A percentile compares a stretch with the other conserved stretches of the same genome.
phyloP scores from a whole-genome alignment of 495 filamentous ascomycete genomes.

The Penicillium malachiteum region DNA sequence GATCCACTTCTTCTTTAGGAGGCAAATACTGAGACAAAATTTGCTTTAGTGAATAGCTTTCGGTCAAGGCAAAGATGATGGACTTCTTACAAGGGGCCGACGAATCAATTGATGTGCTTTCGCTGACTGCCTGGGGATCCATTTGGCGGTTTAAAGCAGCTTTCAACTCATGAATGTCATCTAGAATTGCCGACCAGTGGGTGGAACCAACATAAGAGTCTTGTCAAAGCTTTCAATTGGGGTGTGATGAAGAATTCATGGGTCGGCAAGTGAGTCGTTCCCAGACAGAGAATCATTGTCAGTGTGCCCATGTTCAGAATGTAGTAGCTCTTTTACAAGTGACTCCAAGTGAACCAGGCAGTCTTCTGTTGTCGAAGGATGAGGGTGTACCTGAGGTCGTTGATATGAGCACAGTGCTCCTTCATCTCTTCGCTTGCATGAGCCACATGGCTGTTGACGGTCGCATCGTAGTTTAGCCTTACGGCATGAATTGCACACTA shows the following conservation, averaged over 20 bases:
- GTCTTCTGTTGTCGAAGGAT: conserved; percentile 3
- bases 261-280: not conserved
- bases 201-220: conserved; percentile 9
- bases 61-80: conserved; percentile 1
- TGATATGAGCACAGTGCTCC: not conserved
- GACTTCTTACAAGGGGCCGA: not conserved
- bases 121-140: not conserved
- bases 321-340: conserved; percentile 5
- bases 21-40: conserved; percentile 2
- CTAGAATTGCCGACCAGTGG: conserved; percentile 15
- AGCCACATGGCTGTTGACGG: conserved; percentile 1
- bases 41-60: not conserved
- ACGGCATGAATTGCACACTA: conserved; percentile 1
- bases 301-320: not conserved
- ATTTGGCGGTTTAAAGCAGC: not conserved
- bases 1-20: conserved; percentile 3
- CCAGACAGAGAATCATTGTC: not conserved
- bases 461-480: conserved; percentile 3
- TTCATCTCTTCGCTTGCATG: conserved; percentile 2
- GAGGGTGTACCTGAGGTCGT: not conserved
- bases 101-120: not conserved
- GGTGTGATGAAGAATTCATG: not conserved
- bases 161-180: conserved; percentile 9
- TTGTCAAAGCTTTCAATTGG: not conserved
- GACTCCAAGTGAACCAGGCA: conserved; percentile 7